Conservation (phyloP, 1,139 yeast genomes). For the Yamadazyma atlantica region DNA sequence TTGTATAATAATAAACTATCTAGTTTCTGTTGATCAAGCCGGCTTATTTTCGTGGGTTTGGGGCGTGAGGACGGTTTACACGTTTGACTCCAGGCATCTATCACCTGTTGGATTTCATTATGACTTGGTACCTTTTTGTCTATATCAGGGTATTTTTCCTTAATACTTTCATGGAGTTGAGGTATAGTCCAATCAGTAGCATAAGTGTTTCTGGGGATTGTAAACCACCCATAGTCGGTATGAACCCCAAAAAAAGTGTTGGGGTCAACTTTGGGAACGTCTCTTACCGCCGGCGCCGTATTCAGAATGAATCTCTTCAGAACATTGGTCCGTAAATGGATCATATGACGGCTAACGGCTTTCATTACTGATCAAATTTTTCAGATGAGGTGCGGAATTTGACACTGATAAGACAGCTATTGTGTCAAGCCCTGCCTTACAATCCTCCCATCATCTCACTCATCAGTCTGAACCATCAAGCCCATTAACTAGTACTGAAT, state of each 20-base stretch:
- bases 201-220: conserved; percentile 26
- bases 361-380: too few relatives aligned
- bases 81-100: conserved; percentile 26
- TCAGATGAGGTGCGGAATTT: too few relatives aligned
- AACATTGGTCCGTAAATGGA: background rate
- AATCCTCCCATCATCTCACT: too few relatives aligned
- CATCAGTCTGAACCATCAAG: too few relatives aligned
- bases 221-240: conserved; percentile 36
- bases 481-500: too few relatives aligned
- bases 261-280: conserved; percentile 12
- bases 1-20: conserved; percentile 23
- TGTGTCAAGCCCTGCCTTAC: too few relatives aligned
- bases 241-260: conserved; percentile 20
- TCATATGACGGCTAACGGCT: conserved; percentile 10
- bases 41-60: conserved; percentile 18
- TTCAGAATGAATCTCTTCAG: background rate
- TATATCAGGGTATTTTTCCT: conserved; percentile 12
- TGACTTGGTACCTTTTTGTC: conserved; percentile 5
- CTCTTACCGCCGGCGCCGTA: background rate
- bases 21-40: conserved; percentile 17
- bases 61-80: conserved; percentile 19
- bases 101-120: conserved; percentile 18
- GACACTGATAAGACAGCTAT: too few relatives aligned
- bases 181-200: conserved; percentile 31
- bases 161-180: conserved; percentile 10